Evolutionary conservation across 306 rosid genomes (phyloP), one percentile per base, ranked within the genome.

Genomic region (Castanea crenata): DNA sequence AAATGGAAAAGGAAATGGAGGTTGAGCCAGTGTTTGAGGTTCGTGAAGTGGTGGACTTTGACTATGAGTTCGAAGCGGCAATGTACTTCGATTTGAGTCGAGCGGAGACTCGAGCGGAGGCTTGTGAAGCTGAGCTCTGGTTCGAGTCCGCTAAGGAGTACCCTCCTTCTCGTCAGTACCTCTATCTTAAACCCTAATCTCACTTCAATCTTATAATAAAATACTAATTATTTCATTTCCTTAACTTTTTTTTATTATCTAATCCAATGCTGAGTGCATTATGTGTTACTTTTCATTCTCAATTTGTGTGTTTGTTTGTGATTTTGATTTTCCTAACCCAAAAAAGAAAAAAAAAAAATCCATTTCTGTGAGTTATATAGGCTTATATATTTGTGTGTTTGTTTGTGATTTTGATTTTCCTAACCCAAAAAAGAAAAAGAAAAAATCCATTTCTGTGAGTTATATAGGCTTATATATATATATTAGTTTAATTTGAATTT

Each of bases 151-250:
- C 92, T 9, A 75, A 19, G 73, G 83, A 80, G 74, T 86, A 86
- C 55, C 89, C 90, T 41, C 92, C 92, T 31, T 89, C 92, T 56
- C 90, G 92, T 89, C 81, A 86, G 92, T 83, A 56, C 78, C 49
- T 59, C 10, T 5, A 8, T 38, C 68, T 69, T 16, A 1, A 68
- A 27, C 49, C 71, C 54, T 34, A 61, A 35, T 75, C 34, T 34
- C 57, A 23, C 56, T 29, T 3, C 19, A 31, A 13, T 44, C 27
- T 67, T 11, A 11, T 65, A 1, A n/a, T 19, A 10, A 18, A 27
- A 49, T 65, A 32, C 54, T 49, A 49, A 49, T 49, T 49, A 49
- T 49, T 0, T 49, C 54, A 49, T 49, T 49, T 49, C 54, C 16
- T 21, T 10, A 1, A 2, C 14, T 9, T 25, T 6, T 18, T 2